Base-by-base conservation (phyloP, 192 early-diverging fungal genomes). In the Umbelopsis isabellina region DNA sequence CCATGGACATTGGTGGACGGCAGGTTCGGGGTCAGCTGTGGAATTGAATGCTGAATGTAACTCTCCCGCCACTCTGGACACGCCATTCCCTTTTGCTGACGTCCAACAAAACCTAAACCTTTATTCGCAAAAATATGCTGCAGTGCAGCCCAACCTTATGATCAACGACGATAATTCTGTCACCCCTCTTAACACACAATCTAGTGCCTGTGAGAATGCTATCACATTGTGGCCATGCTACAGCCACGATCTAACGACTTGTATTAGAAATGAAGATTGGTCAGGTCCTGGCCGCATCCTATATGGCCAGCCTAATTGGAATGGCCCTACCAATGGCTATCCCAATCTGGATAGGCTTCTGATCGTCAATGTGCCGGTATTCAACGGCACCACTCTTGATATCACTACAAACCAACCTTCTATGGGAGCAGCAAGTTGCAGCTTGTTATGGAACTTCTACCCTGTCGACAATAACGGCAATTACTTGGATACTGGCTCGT, bases 391-490 rank as follows among this genome's bases (percentile, higher is more conserved):
- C 6, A 48, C 37, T 27, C 45, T 61, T 20, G 15, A 25, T 11
- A 50, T 70, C 12, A 30, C 22, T 33, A 45, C 50, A 44, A 70
- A 70, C 23, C 45, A 30, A 2, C 53, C 45, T 6, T 46, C 37
- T 4, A 3, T 27, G 18, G 69, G 69, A 45, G 23, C 53, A n/a
- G 22, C 10, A 16, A 9, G 41, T n/a, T 70, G 69, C 41, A 53
- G 25, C 23, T 20, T 52, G 2, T 3, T 70, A 22, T 70, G 50
- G 44, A 70, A 70, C n/a, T 70, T 70, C 23, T 70, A 61, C 45
- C 69, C 69, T 0, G 37, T 53, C 6, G 51, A 70, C n/a, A 1
- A 18, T 20, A 7, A 23, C 2, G 52, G 52, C 10, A 30, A 4
- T 47, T 70, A 16, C 25, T 7, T 13, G 2, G 0, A 21, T n/a